These are phyloP conservation scores for Starmerella sp. DNA, from an alignment of 805 yeast genomes.

Conservation along the genomic window DNA sequence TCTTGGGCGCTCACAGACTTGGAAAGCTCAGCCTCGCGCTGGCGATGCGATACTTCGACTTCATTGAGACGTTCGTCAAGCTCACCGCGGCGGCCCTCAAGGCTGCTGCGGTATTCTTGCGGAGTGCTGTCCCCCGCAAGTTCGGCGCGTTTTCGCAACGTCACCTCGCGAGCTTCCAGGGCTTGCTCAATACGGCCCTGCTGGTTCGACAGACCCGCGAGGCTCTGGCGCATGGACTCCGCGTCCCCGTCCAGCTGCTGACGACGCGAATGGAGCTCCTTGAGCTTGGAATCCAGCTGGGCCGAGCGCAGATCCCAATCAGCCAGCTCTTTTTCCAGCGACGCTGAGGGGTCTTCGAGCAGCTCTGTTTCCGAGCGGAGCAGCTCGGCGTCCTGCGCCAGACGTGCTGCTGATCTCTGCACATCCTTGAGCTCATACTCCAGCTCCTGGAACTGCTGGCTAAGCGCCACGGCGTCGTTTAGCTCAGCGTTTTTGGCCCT, in stretches of 20 bases:
- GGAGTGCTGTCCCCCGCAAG: background rate
- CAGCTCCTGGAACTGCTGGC: slow-evolving; percentile 11
- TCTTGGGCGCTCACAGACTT: slow-evolving; percentile 21
- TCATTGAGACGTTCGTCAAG: slow-evolving; percentile 12
- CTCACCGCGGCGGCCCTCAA: background rate
- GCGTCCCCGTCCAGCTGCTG: background rate
- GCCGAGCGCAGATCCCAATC: slow-evolving; percentile 2
- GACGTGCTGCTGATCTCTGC: background rate
- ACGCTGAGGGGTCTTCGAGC: slow-evolving; percentile 26
- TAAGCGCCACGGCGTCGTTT: slow-evolving; percentile 21
- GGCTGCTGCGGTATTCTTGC: background rate
- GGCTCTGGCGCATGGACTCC: slow-evolving; percentile 1
- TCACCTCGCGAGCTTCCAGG: slow-evolving; percentile 3
- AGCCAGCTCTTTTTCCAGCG: slow-evolving; percentile 1
- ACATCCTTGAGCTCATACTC: slow-evolving; percentile 6
- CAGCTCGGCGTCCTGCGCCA: slow-evolving; percentile 3
- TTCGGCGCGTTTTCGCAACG: background rate
- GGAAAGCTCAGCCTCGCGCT: slow-evolving; percentile 27
- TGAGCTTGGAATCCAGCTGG: slow-evolving; percentile 1
- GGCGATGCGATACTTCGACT: slow-evolving; percentile 20
- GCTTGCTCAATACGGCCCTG: slow-evolving; percentile 16
- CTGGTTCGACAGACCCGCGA: slow-evolving; percentile 6
- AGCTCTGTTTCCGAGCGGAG: slow-evolving; percentile 1
- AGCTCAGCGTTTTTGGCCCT: slow-evolving; percentile 45
- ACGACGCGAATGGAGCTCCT: slow-evolving; percentile 32